Conservation (phyloP, 495 filamentous ascomycete species). For the Aspergillus leporis region DNA sequence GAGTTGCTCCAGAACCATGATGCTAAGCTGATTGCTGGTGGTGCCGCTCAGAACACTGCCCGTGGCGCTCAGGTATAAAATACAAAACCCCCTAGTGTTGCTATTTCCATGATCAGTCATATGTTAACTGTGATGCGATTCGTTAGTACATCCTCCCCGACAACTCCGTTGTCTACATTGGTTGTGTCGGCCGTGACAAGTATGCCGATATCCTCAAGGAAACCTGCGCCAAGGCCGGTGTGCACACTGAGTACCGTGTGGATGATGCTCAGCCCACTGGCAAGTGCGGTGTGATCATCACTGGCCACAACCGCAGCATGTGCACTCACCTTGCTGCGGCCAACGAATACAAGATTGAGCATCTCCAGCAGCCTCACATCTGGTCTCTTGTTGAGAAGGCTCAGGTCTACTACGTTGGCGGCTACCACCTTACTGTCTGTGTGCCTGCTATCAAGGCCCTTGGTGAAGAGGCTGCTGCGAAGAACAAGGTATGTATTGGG, state of each 20-base stretch:
- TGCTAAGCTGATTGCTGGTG: constrained; percentile 92
- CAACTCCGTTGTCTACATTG: constrained; percentile 86
- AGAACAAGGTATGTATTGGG: constrained; percentile 67
- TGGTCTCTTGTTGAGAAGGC: constrained; percentile 90
- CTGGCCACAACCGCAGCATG: constrained; percentile 88
- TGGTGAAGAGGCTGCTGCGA: constrained; percentile 79
- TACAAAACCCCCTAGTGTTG: background rate
- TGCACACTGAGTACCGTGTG: constrained; percentile 90
- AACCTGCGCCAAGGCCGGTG: constrained; percentile 76
- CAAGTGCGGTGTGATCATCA: constrained; percentile 95
- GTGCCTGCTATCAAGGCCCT: constrained; percentile 86
- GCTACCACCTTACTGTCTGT: constrained; percentile 86
- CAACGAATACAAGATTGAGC: constrained; percentile 94
- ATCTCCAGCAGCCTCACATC: constrained; percentile 85
- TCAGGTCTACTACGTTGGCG: constrained; percentile 87
- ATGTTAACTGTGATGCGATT: background rate
- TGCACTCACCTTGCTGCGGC: constrained; percentile 95
- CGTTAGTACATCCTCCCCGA: constrained; percentile 82
- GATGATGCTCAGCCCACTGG: constrained; percentile 81
- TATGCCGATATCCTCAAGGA: constrained; percentile 82
- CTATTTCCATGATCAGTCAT: background rate
- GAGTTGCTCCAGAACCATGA: constrained; percentile 84
- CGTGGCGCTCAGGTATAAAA: constrained; percentile 77
- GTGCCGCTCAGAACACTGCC: constrained; percentile 97
- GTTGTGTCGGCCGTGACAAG: constrained; percentile 89